Conservation (phyloP, 2,329 filamentous ascomycete species). For the Aspergillus floridensis region DNA sequence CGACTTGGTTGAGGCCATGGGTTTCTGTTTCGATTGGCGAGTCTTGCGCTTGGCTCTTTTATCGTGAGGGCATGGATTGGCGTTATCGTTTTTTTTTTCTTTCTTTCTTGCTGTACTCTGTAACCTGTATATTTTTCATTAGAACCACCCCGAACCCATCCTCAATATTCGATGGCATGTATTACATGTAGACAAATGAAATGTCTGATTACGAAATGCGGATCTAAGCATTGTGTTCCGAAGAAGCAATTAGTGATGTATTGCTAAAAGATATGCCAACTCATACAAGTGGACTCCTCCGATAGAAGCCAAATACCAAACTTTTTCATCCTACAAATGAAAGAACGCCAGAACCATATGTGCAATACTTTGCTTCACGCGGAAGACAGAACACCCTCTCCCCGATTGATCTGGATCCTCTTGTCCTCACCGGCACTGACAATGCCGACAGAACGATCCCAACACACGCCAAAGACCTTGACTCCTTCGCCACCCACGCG, state of each 20-base stretch:
- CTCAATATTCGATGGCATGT: slow-evolving; percentile 12
- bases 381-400: slow-evolving; percentile 49
- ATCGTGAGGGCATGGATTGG: slow-evolving; percentile 19
- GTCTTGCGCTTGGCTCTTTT: slow-evolving; percentile 21
- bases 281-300: slow-evolving; percentile 3
- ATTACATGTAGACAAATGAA: slow-evolving; percentile 14
- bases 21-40: slow-evolving; percentile 20
- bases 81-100: slow-evolving; percentile 18
- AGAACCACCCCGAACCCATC: background rate
- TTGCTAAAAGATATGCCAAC: slow-evolving; percentile 5
- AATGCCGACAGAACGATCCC: slow-evolving; percentile 84
- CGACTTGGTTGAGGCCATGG: slow-evolving; percentile 33
- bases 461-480: slow-evolving; percentile 85
- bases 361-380: slow-evolving; percentile 25
- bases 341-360: slow-evolving; percentile 30
- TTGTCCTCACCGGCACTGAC: slow-evolving; percentile 92
- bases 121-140: slow-evolving; percentile 5
- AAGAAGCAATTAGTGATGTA: slow-evolving; percentile 1
- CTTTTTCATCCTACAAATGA: slow-evolving; percentile 29
- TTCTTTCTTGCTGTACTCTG: slow-evolving; percentile 11
- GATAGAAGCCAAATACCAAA: slow-evolving; percentile 17
- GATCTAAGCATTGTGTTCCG: background rate
- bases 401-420: slow-evolving; percentile 84
- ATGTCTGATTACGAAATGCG: background rate
- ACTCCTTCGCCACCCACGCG: slow-evolving; percentile 73